These are phyloP conservation scores for Triadica sebifera DNA, from an alignment of 345 rosid species.

Conservation along the genomic window DNA sequence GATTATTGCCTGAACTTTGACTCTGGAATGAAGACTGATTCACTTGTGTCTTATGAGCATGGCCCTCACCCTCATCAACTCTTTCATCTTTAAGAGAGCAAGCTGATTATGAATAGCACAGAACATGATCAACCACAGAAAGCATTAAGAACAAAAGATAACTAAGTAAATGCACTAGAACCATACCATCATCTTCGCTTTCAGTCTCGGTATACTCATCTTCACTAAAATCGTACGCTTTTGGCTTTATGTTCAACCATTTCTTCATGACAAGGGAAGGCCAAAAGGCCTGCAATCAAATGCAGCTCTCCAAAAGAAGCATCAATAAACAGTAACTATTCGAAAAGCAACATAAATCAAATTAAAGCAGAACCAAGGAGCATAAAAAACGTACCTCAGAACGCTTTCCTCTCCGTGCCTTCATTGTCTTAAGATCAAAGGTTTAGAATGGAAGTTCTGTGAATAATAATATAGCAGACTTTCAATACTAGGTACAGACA, in stretches of 20 bases:
- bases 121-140: conserved; percentile 16
- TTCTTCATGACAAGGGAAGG: conserved; percentile 95
- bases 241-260: conserved; percentile 90
- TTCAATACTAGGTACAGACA: conserved; percentile 21
- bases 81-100: conserved; percentile 51
- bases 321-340: conserved; percentile 6
- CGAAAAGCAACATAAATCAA: background rate
- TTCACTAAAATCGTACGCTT: conserved; percentile 84
- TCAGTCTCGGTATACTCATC: conserved; percentile 92
- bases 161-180: background rate
- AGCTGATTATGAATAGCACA: conserved; percentile 34
- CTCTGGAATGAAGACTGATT: conserved; percentile 33
- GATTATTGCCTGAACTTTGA: conserved; percentile 55
- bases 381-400: conserved; percentile 51
- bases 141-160: background rate
- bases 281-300: conserved; percentile 67
- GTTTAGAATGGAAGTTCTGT: background rate
- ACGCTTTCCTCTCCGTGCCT: conserved; percentile 53
- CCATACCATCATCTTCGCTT: conserved; percentile 87
- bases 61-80: conserved; percentile 26
- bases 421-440: conserved; percentile 44
- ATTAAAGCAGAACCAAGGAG: conserved; percentile 4
- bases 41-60: conserved; percentile 15
- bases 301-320: conserved; percentile 16
- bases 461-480: background rate